phyloP scores from a whole-genome alignment of 371 early-diverging fungal species.

The Mucor saturninus region DNA sequence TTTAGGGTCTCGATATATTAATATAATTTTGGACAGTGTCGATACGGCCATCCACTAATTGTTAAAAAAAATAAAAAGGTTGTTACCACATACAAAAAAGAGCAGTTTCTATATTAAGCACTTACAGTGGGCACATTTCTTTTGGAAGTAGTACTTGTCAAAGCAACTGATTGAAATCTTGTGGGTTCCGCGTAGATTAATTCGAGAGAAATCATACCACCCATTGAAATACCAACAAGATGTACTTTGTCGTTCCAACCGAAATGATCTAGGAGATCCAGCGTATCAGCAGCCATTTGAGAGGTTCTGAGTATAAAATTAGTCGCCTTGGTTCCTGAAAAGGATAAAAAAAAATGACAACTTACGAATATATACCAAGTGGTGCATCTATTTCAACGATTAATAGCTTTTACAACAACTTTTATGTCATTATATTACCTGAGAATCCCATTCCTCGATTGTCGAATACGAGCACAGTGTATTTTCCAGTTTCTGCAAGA shows the following conservation, averaged over 20 bases:
- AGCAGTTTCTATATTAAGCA: not conserved
- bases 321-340: not conserved
- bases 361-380: constrained; percentile 37
- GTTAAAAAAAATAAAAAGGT: not conserved
- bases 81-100: not conserved
- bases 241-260: constrained; percentile 68
- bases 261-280: constrained; percentile 64
- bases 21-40: constrained; percentile 35
- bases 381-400: constrained; percentile 24
- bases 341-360: not conserved
- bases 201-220: constrained; percentile 76
- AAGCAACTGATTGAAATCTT: constrained; percentile 46
- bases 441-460: constrained; percentile 78
- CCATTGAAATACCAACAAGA: constrained; percentile 79
- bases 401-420: not conserved
- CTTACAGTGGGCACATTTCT: constrained; percentile 52
- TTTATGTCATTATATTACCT: constrained; percentile 18
- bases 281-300: constrained; percentile 74
- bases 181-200: constrained; percentile 45
- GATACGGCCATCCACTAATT: constrained; percentile 41
- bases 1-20: constrained; percentile 35
- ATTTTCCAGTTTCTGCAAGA: constrained; percentile 63
- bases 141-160: constrained; percentile 51
- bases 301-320: constrained; percentile 43
- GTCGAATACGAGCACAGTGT: constrained; percentile 78